phyloP scores from a whole-genome alignment of 257 asterid genomes.

The Solanum microdontum region DNA sequence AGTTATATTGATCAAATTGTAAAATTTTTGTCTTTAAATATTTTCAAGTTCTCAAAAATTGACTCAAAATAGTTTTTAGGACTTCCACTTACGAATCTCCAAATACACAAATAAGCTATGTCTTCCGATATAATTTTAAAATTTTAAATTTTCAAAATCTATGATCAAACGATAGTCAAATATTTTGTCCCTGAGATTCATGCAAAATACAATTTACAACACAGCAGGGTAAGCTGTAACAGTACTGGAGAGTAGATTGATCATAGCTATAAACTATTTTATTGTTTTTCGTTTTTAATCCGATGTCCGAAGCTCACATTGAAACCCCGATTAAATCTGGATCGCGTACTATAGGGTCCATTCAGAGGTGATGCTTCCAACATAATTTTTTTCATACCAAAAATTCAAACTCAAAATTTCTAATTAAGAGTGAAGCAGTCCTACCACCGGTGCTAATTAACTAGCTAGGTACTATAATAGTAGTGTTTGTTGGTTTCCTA shows the following conservation, averaged over 20 bases:
- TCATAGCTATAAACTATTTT: not conserved
- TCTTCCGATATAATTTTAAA: no score
- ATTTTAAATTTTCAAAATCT: no score
- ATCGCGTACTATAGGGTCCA: accelerated
- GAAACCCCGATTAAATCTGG: no score
- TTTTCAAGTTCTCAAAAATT: not conserved
- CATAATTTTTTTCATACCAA: no score
- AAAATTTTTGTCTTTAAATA: no score
- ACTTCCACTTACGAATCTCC: not conserved
- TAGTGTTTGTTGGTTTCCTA: not conserved
- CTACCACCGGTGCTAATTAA: no score
- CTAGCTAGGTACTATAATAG: not conserved
- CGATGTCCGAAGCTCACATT: no score
- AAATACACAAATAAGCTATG: not conserved
- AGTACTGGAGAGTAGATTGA: not conserved
- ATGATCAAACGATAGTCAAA: no score
- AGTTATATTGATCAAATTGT: not conserved
- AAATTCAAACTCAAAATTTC: no score
- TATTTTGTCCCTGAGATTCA: not conserved
- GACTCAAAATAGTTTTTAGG: not conserved
- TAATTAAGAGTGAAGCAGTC: not conserved
- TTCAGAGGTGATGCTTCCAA: no score
- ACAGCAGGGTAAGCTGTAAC: not conserved
- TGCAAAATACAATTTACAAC: not conserved
- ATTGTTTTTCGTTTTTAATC: no score